Evolutionary conservation across 2,329 filamentous ascomycete genomes (phyloP), one percentile per base, ranked within the genome.

Genomic region (Alternaria tenuissima): DNA sequence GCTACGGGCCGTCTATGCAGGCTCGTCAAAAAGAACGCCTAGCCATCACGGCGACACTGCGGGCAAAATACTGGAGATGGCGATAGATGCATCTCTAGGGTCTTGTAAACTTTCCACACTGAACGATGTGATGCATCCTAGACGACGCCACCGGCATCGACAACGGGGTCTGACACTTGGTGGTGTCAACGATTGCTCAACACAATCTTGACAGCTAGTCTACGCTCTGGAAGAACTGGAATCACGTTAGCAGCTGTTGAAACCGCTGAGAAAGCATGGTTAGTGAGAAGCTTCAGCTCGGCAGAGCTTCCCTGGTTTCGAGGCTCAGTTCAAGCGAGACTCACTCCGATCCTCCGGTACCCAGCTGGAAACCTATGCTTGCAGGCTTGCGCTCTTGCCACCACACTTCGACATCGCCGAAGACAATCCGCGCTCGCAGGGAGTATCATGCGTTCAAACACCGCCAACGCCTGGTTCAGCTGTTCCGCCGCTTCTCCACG

Each of bases 321-420:
- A 49, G 46, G 22, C 20, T 36, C 20, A 42, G 46, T 24, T 30
- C 9, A 30, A 30, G 28, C 28, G 28, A 30, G 46, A 36, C 14
- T 36, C 39, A 42, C 30, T 24, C n/a, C 32, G 32, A 34, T 9
- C 14, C 30, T 55, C 3, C 18, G 34, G 22, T 54, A n/a, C 22
- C 48, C 26, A 28, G 39, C 38, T 28, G n/a, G 30, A 32, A 26
- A 44, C 4, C 24, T 28, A 41, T 30, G 22, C 42, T 36, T 46
- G 41, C 39, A 44, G 36, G 32, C 22, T 56, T 51, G 46, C 41
- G 34, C 52, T 36, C 22, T 56, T 59, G 52, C 44, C 57, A 51
- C 57, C 42, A 26, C 22, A 30, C 20, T 18, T 26, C 22, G 39
- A 34, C 18, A 30, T 55, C 43, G 57, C 34, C 20, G 42, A 41